phyloP scores from a whole-genome alignment of 345 rosid species.

The Reutealis trisperma region DNA sequence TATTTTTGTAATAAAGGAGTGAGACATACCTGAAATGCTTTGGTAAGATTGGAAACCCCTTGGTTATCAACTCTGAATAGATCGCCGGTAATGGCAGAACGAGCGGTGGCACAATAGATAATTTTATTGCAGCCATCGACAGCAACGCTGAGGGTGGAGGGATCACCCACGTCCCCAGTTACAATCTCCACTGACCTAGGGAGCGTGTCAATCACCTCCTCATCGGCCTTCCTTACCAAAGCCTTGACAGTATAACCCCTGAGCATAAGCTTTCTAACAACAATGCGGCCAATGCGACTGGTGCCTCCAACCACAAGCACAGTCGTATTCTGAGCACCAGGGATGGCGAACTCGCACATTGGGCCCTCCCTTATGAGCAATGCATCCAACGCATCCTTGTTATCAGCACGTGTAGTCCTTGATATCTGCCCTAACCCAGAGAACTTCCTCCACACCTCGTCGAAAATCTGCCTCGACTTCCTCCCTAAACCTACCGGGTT shows the following conservation, averaged over 20 bases:
- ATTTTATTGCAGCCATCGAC: conserved; percentile 86
- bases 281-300: conserved; percentile 89
- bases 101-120: conserved; percentile 94
- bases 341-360: conserved; percentile 89
- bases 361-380: conserved; percentile 85
- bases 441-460: conserved; percentile 95
- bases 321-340: conserved; percentile 89
- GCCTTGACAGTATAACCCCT: conserved; percentile 96
- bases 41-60: conserved; percentile 88
- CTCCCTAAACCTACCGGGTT: conserved; percentile 91
- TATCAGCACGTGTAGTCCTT: conserved; percentile 71
- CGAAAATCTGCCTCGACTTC: conserved; percentile 83
- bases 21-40: conserved; percentile 71
- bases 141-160: conserved; percentile 61
- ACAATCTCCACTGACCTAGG: conserved; percentile 90
- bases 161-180: conserved; percentile 87
- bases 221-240: conserved; percentile 69
- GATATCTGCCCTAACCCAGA: conserved; percentile 94
- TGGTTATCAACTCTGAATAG: conserved; percentile 85
- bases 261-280: conserved; percentile 95
- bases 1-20: not conserved
- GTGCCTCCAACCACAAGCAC: conserved; percentile 93
- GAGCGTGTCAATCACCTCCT: conserved; percentile 68
- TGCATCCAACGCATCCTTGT: conserved; percentile 59
- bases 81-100: conserved; percentile 82